Evolutionary conservation across 2,329 filamentous ascomycete genomes (phyloP).

Genomic region (Arthrobotrys conoides): DNA sequence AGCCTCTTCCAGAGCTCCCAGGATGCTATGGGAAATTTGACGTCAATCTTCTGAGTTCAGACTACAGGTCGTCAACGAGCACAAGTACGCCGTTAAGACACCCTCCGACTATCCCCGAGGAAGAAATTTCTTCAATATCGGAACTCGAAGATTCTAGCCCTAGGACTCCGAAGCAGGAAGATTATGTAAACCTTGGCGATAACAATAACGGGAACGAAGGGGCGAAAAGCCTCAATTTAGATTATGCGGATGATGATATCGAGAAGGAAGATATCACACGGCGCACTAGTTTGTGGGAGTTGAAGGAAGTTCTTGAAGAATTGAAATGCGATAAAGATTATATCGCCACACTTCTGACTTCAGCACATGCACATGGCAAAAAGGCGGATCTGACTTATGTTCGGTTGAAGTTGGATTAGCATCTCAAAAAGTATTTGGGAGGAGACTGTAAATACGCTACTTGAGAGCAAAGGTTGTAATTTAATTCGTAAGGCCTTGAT

Average conservation of each 20-base stretch:
- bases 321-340: constrained; percentile 38
- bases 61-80: neutral
- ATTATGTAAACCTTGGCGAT: neutral
- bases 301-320: constrained; percentile 40
- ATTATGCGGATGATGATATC: neutral
- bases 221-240: neutral
- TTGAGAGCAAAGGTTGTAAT: too few species aligned
- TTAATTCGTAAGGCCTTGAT: too few species aligned
- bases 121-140: neutral
- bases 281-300: neutral
- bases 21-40: neutral
- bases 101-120: neutral
- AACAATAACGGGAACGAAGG: neutral
- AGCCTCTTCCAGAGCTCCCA: constrained; percentile 5
- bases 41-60: neutral
- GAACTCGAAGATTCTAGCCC: neutral
- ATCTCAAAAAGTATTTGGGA: neutral
- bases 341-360: constrained; percentile 34
- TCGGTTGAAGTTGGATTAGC: constrained; percentile 14
- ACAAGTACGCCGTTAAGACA: neutral
- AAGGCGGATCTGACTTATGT: constrained; percentile 38
- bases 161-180: constrained; percentile 1
- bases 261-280: neutral
- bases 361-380: constrained; percentile 3
- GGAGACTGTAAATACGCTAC: neutral